These are phyloP conservation scores for Elaeis guineensis DNA, from an alignment of 176 grass and related monocot genomes.

Conservation along the genomic window DNA sequence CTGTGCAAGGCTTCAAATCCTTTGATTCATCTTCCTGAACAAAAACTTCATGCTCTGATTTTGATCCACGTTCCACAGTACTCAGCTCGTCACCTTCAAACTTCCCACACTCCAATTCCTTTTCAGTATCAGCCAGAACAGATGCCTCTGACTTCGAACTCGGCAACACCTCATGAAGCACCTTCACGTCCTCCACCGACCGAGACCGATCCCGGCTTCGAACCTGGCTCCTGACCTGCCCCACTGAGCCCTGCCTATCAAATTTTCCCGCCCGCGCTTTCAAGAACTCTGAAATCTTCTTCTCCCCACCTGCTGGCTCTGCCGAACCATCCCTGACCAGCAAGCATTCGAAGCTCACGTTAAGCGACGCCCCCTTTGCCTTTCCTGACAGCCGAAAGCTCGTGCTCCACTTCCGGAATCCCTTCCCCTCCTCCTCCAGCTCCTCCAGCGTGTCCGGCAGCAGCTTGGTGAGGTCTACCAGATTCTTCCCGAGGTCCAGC, in stretches of 20 bases:
- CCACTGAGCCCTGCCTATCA: conserved; percentile 27
- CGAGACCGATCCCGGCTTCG: conserved; percentile 31
- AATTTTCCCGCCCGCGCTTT: conserved; percentile 24
- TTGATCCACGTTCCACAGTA: not conserved
- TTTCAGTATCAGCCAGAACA: not conserved
- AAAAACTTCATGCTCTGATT: not conserved
- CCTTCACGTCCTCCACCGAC: conserved; percentile 53
- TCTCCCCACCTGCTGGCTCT: conserved; percentile 12
- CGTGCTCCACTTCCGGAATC: conserved; percentile 80
- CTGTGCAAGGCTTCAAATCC: conserved; percentile 11
- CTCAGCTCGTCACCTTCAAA: not conserved
- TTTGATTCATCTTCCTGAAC: conserved; percentile 1
- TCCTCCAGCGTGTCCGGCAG: conserved; percentile 65
- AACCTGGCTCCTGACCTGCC: conserved; percentile 18
- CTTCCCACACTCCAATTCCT: not conserved
- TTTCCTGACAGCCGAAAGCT: conserved; percentile 75
- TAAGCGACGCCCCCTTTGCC: conserved; percentile 76
- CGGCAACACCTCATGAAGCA: conserved; percentile 74
- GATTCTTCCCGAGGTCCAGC: conserved; percentile 64
- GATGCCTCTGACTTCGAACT: conserved; percentile 34
- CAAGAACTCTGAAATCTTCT: conserved; percentile 26
- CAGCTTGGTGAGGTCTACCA: conserved; percentile 66
- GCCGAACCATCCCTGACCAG: conserved; percentile 16
- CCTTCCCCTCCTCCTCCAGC: conserved; percentile 66
- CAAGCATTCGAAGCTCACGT: conserved; percentile 60